Base-by-base conservation (phyloP, 2,329 filamentous ascomycete genomes). In the Aspergillus neoniger region DNA sequence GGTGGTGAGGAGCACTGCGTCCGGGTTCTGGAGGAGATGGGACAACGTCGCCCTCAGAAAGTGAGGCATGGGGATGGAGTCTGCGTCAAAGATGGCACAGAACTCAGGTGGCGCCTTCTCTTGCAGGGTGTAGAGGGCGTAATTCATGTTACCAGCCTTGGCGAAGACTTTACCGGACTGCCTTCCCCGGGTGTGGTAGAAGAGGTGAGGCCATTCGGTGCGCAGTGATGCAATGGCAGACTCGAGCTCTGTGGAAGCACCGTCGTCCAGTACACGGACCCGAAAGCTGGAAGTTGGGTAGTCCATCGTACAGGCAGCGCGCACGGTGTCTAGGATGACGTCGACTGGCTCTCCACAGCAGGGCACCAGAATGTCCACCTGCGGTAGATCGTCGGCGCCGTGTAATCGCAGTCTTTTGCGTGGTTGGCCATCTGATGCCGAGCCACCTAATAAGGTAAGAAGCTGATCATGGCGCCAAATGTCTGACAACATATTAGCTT, bases 261-360 rank as follows among this genome's bases (percentile, higher is more conserved):
- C 84, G 64, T 87, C 85, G 53, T 87, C 85, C 3, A 86, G 74
- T 6, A 87, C 70, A 10, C 85, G 77, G 3, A 87, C 82, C 12
- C 85, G 78, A 69, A 82, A 86, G 0, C 78, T 76, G 32, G 83
- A 78, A 1, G 63, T 64, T 0, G 85, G 85, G 62, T 86, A 87
- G 64, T 87, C 83, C 5, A 84, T 65, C 23, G 79, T 77, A 63
- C 81, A 84, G 1, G 85, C 82, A 3, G 80, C 85, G n/a, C 80
- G 79, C 8, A 83, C 78, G 1, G 85, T 87, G 63, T 86, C 83
- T 52, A 86, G 72, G 2, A 87, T 80, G 2, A 87, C 72, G 14
- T 85, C 82, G 39, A 82, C 76, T 1, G 84, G 80, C 66, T 87
- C 85, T 14, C 82, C 82, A 60, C 85, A 87, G 72, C 82, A 85